A percentile compares a stretch with the other conserved stretches of the same genome.
Conservation (phyloP, 2,329 filamentous ascomycete species). For the Aspergillus floridensis region DNA sequence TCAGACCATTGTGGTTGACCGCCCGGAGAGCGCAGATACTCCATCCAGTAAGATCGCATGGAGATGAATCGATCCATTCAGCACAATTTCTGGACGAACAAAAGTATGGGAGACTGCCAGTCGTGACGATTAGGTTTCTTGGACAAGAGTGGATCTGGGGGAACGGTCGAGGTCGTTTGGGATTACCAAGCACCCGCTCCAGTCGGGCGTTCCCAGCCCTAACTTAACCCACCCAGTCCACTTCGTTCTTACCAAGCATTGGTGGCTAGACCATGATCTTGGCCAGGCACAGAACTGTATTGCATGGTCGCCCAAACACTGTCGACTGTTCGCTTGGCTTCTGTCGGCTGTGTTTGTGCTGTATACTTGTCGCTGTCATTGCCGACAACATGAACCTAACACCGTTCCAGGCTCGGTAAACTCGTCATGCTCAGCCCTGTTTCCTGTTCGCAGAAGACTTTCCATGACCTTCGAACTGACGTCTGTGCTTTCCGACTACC, state of each 20-base stretch:
- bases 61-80: background rate
- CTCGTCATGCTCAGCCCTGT: background rate
- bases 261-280: background rate
- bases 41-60: background rate
- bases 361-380: background rate
- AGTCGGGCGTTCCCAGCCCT: background rate
- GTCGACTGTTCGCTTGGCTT: background rate
- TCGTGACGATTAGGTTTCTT: background rate
- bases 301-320: too few species aligned
- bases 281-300: background rate
- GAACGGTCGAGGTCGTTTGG: slow-evolving; percentile 3
- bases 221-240: background rate
- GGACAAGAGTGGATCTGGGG: background rate
- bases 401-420: background rate
- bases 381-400: too few species aligned
- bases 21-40: background rate
- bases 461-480: background rate
- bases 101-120: background rate
- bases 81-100: background rate
- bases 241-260: background rate
- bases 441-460: background rate
- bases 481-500: background rate
- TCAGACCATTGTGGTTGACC: background rate
- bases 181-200: slow-evolving; percentile 5
- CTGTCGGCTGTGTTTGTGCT: background rate